Evolutionary conservation across 2,329 filamentous ascomycete genomes (phyloP).

Genomic region (Penicillium sp.): DNA sequence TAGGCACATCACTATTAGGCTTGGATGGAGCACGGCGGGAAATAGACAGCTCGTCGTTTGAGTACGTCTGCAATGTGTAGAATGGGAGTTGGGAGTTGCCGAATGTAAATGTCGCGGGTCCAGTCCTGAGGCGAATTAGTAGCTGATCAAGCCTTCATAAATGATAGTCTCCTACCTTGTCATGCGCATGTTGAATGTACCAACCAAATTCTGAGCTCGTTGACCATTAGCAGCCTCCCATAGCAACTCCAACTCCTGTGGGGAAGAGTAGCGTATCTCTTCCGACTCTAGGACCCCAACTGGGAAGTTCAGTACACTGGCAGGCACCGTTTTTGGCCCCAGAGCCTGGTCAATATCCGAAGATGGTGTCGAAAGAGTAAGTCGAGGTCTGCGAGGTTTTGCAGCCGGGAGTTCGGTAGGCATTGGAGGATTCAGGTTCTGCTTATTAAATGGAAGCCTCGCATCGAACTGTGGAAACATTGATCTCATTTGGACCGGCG

Average conservation of each 20-base stretch:
- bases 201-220: slow-evolving; percentile 28
- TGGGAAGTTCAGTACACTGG: slow-evolving; percentile 42
- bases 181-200: slow-evolving; percentile 40
- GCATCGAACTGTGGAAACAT: slow-evolving; percentile 46
- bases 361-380: slow-evolving; percentile 28
- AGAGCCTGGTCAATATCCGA: slow-evolving; percentile 36
- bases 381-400: slow-evolving; percentile 24
- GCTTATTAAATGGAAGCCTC: slow-evolving; percentile 33
- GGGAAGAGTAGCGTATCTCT: slow-evolving; percentile 36
- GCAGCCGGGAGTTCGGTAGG: slow-evolving; percentile 12
- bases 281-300: slow-evolving; percentile 33
- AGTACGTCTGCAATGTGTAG: slow-evolving; percentile 44
- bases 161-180: slow-evolving; percentile 33
- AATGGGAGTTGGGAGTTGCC: slow-evolving; percentile 41
- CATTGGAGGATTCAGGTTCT: slow-evolving; percentile 34
- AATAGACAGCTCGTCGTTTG: slow-evolving; percentile 42
- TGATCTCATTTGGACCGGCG: slow-evolving; percentile 41
- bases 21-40: slow-evolving; percentile 41
- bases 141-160: background rate
- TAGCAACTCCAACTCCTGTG: slow-evolving; percentile 38
- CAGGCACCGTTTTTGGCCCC: slow-evolving; percentile 41
- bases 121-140: slow-evolving; percentile 30
- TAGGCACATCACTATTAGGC: slow-evolving; percentile 38
- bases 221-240: slow-evolving; percentile 48
- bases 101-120: slow-evolving; percentile 42